These are phyloP conservation scores for Ampelocalamus luodianensis DNA, from an alignment of 176 grass and related monocot species.

Conservation along the genomic window DNA sequence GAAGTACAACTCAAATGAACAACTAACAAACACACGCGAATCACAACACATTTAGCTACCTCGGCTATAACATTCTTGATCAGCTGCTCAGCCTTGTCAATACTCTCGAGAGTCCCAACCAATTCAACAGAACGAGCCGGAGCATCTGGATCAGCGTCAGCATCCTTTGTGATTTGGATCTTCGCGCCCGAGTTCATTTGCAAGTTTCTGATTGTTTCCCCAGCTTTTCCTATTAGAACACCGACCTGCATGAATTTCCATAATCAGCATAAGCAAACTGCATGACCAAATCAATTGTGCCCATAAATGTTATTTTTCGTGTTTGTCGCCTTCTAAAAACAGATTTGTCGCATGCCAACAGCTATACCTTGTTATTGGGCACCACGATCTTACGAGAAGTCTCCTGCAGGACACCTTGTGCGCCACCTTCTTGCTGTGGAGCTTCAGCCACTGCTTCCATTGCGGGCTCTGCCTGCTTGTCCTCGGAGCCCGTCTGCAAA, in stretches of 20 bases:
- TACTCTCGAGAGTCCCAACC: constrained; percentile 66
- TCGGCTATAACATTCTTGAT: constrained; percentile 85
- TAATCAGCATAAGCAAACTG: not conserved
- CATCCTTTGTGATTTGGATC: constrained; percentile 96
- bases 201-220: constrained; percentile 89
- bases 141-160: constrained; percentile 55
- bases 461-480: constrained; percentile 15
- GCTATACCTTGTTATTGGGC: constrained; percentile 84
- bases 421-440: constrained; percentile 36
- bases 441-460: constrained; percentile 35
- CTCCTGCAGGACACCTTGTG: not conserved
- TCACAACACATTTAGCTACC: constrained; percentile 42
- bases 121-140: constrained; percentile 73
- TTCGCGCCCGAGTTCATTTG: constrained; percentile 77
- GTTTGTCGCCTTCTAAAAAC: not conserved
- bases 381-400: constrained; percentile 70
- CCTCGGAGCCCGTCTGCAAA: not conserved
- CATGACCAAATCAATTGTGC: not conserved
- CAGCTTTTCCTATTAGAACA: constrained; percentile 88
- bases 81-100: constrained; percentile 81
- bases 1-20: not conserved
- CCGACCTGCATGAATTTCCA: constrained; percentile 64
- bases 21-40: not conserved
- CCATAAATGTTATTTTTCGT: not conserved
- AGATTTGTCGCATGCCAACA: not conserved